Evolutionary conservation across 2,329 filamentous ascomycete species (phyloP).

Genomic region (Fusarium siculi): DNA sequence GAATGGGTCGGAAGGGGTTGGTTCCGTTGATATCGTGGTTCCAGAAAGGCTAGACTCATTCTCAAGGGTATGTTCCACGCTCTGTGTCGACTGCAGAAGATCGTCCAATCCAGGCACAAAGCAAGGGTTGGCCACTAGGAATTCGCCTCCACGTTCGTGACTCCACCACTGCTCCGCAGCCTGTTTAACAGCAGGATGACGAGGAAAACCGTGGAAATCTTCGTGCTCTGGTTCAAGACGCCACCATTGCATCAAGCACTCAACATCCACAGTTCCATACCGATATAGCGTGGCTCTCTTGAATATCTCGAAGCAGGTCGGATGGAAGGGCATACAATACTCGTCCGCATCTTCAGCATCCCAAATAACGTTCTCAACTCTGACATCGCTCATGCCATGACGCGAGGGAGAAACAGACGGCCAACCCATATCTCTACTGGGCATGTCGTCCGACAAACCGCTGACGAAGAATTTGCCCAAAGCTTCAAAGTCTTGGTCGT

Average conservation of each 20-base stretch:
- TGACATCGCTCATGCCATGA: not conserved
- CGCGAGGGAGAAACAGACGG: conserved; percentile 21
- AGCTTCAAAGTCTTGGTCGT: conserved; percentile 40
- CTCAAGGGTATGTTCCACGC: not conserved
- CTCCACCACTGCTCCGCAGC: conserved; percentile 18
- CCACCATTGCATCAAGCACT: conserved; percentile 32
- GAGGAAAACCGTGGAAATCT: conserved; percentile 4
- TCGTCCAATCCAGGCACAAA: conserved; percentile 14
- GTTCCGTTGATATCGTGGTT: accelerated
- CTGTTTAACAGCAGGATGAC: not conserved
- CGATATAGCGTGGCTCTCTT: conserved; percentile 38
- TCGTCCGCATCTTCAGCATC: not conserved
- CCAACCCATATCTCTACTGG: not conserved
- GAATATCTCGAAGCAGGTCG: conserved; percentile 45
- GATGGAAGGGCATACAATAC: conserved; percentile 43
- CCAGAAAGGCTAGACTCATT: not conserved
- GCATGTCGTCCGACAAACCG: conserved; percentile 31
- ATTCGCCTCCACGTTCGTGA: conserved; percentile 24
- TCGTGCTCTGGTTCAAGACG: not conserved
- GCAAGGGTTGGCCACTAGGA: conserved; percentile 37
- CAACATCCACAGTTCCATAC: conserved; percentile 29
- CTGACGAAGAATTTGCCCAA: conserved; percentile 27
- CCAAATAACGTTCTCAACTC: conserved; percentile 10
- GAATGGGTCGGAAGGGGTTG: not conserved
- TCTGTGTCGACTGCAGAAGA: conserved; percentile 4